A percentile compares a stretch with the other conserved stretches of the same genome.
Conservation (phyloP, 139 green algal genomes). For the Chlamydomonas sp. region DNA sequence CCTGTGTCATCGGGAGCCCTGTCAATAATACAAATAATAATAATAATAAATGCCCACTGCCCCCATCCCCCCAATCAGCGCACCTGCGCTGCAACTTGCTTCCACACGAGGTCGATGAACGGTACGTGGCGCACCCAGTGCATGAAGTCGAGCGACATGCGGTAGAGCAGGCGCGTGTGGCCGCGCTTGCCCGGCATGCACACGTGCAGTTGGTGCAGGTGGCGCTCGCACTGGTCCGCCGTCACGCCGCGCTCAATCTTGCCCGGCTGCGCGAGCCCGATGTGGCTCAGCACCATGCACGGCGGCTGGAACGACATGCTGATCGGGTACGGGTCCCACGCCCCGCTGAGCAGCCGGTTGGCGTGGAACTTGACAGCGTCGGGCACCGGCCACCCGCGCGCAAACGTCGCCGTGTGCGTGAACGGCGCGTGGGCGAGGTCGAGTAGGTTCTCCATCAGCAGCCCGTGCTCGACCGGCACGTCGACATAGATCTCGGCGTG, state of each 20-base stretch:
- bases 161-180: constrained; percentile 91
- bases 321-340: constrained; percentile 98
- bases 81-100: too few species aligned
- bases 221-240: constrained; percentile 69
- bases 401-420: constrained; percentile 96
- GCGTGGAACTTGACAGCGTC: constrained; percentile 83
- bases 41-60: too few species aligned
- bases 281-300: constrained; percentile 80
- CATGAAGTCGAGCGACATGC: constrained; percentile 96
- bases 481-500: constrained; percentile 87
- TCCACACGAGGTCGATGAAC: constrained; percentile 81
- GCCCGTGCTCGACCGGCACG: constrained; percentile 94
- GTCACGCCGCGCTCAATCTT: constrained; percentile 70
- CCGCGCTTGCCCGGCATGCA: constrained; percentile 81
- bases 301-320: constrained; percentile 94
- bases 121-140: constrained; percentile 77
- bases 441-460: constrained; percentile 98
- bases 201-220: constrained; percentile 96
- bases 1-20: too few species aligned
- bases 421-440: constrained; percentile 98
- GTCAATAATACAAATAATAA: too few species aligned
- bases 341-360: constrained; percentile 55
- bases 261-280: constrained; percentile 86
- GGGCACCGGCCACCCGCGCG: constrained; percentile 90
- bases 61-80: too few species aligned